A percentile compares a stretch with the other conserved stretches of the same genome.
Conservation (phyloP, 768 basidiomycete genomes). For the Sporobolomyces roseus region DNA sequence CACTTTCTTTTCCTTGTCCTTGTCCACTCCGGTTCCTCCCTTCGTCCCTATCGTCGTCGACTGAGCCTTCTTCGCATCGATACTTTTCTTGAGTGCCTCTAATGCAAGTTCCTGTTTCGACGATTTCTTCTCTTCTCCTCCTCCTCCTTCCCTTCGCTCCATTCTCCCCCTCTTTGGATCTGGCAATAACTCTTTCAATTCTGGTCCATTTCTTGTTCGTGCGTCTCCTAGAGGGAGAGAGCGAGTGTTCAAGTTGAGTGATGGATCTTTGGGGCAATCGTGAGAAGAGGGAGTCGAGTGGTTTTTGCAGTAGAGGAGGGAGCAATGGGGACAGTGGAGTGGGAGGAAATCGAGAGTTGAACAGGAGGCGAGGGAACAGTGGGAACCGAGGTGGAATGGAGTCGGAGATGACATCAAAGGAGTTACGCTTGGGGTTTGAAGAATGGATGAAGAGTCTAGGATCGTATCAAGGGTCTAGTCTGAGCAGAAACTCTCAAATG, state of each 20-base stretch:
- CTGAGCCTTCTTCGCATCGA: conserved; percentile 49
- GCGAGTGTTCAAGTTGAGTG: too few relatives aligned
- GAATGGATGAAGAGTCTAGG: too few relatives aligned
- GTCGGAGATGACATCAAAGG: background rate
- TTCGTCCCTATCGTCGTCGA: conserved; percentile 14
- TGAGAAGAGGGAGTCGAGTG: conserved; percentile 65
- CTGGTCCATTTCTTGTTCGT: conserved; percentile 9
- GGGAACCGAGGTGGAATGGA: conserved; percentile 60
- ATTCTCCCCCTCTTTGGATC: conserved; percentile 24
- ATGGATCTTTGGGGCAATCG: conserved; percentile 52
- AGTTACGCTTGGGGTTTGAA: too few relatives aligned
- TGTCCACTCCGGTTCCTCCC: conserved; percentile 28
- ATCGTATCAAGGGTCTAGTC: too few relatives aligned
- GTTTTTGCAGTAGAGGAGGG: conserved; percentile 59
- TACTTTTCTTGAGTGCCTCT: conserved; percentile 45
- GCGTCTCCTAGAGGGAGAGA: too few relatives aligned
- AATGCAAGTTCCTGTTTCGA: conserved; percentile 26
- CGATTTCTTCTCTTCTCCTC: background rate
- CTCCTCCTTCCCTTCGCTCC: background rate
- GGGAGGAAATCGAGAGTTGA: conserved; percentile 69
- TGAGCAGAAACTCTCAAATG: too few relatives aligned
- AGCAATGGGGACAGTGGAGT: conserved; percentile 61
- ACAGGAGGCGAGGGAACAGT: conserved; percentile 63
- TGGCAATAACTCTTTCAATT: conserved; percentile 48
- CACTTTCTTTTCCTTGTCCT: conserved; percentile 58